phyloP scores from a whole-genome alignment of 1,284 basidiomycete species.

The Ustilago xerochloae region DNA sequence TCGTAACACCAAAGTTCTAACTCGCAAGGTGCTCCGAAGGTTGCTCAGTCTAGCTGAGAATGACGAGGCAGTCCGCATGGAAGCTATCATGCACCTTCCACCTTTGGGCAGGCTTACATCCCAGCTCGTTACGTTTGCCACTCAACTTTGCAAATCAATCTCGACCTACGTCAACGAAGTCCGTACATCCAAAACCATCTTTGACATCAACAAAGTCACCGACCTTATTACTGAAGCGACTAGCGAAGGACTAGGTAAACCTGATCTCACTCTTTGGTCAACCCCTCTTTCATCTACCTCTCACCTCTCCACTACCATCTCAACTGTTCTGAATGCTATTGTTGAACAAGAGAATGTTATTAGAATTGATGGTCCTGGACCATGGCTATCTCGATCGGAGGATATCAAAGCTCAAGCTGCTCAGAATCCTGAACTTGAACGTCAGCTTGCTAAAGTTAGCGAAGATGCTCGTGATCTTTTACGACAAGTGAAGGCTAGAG shows the following conservation, averaged over 20 bases:
- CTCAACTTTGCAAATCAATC: constrained; percentile 38
- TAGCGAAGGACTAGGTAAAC: constrained; percentile 45
- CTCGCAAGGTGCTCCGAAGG: constrained; percentile 61
- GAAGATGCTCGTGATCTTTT: constrained; percentile 89
- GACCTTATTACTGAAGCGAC: constrained; percentile 47
- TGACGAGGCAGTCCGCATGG: constrained; percentile 59
- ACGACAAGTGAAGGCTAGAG: constrained; percentile 78
- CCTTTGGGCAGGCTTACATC: constrained; percentile 53
- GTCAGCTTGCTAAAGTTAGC: constrained; percentile 82
- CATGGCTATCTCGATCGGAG: constrained; percentile 88
- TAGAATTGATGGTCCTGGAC: constrained; percentile 68
- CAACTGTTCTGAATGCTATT: constrained; percentile 48
- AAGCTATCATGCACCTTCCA: constrained; percentile 57
- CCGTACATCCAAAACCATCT: constrained; percentile 39
- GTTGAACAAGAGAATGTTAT: constrained; percentile 62
- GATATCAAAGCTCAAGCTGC: constrained; percentile 85
- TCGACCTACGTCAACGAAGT: constrained; percentile 49
- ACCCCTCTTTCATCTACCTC: constrained; percentile 38
- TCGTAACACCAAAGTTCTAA: constrained; percentile 57
- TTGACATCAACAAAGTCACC: constrained; percentile 38
- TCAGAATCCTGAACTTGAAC: constrained; percentile 90
- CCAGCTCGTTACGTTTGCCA: constrained; percentile 58
- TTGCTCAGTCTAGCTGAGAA: constrained; percentile 57
- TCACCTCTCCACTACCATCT: constrained; percentile 49
- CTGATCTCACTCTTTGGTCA: constrained; percentile 36